Conservation (phyloP, 192 early-diverging fungal genomes). For the Backusella psychrophila region DNA sequence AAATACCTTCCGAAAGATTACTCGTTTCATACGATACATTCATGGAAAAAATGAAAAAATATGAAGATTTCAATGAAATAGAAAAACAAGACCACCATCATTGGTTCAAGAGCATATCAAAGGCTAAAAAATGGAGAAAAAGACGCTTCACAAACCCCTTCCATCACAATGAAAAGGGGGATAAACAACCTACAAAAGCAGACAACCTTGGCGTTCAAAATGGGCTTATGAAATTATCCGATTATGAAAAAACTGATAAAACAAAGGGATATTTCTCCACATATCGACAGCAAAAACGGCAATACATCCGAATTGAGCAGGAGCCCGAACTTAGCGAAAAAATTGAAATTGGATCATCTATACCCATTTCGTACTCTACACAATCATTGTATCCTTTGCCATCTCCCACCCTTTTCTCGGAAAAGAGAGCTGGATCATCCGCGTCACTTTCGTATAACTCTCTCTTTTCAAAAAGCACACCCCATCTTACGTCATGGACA, state of each 20-base stretch:
- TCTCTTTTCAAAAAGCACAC: not conserved
- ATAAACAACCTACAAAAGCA: not conserved
- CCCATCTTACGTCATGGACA: not conserved
- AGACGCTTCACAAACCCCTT: not conserved
- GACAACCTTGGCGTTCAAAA: not conserved
- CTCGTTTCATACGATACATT: not conserved
- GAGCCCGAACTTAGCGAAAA: not conserved
- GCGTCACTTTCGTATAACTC: not conserved
- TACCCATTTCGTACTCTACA: not conserved
- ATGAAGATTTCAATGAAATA: not conserved
- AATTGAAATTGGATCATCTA: not conserved
- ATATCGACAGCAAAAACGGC: not conserved
- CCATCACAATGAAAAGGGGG: not conserved
- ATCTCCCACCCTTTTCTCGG: not conserved
- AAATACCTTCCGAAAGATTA: not conserved
- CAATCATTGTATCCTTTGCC: not conserved
- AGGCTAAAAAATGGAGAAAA: not conserved
- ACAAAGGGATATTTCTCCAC: not conserved
- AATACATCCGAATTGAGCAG: not conserved
- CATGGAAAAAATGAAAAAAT: not conserved
- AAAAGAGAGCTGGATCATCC: not conserved
- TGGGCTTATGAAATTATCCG: not conserved
- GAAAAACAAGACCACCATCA: not conserved
- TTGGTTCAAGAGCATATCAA: not conserved
- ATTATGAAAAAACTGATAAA: not conserved